phyloP scores from a whole-genome alignment of 2,329 filamentous ascomycete species.

The Coniochaeta hoffmannii region DNA sequence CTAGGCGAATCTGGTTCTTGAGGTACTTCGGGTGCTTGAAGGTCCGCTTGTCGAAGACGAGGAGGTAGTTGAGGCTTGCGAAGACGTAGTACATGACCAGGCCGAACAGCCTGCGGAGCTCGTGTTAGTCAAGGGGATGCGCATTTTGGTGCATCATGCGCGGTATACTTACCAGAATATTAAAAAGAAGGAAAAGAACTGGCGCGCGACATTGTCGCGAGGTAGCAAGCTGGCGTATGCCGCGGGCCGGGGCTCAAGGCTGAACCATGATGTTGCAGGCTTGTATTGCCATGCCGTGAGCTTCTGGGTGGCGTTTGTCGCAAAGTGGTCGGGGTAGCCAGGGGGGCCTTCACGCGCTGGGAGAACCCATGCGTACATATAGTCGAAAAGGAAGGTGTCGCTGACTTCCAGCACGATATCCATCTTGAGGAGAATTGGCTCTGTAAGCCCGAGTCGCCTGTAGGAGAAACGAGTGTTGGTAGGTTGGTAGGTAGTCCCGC shows the following conservation, averaged over 20 bases:
- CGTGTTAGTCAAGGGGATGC: background rate
- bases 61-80: conserved; percentile 73
- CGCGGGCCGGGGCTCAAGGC: conserved; percentile 61
- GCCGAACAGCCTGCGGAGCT: conserved; percentile 70
- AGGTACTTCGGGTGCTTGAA: conserved; percentile 89
- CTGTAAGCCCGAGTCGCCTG: background rate
- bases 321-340: conserved; percentile 39
- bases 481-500: background rate
- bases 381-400: conserved; percentile 78
- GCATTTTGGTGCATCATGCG: background rate
- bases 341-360: conserved; percentile 51
- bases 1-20: conserved; percentile 82
- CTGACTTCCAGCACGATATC: conserved; percentile 83
- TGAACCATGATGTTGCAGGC: conserved; percentile 64
- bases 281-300: conserved; percentile 62
- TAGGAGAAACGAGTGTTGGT: background rate
- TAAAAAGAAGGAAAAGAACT: conserved; percentile 67
- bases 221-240: conserved; percentile 74
- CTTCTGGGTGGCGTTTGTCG: conserved; percentile 46
- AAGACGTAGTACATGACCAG: conserved; percentile 78
- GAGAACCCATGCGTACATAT: conserved; percentile 64
- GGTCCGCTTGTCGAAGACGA: conserved; percentile 87
- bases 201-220: conserved; percentile 70
- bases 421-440: conserved; percentile 47
- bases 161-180: conserved; percentile 66